Conservation (phyloP, 1,284 basidiomycete species). For the Cerrena zonata region DNA sequence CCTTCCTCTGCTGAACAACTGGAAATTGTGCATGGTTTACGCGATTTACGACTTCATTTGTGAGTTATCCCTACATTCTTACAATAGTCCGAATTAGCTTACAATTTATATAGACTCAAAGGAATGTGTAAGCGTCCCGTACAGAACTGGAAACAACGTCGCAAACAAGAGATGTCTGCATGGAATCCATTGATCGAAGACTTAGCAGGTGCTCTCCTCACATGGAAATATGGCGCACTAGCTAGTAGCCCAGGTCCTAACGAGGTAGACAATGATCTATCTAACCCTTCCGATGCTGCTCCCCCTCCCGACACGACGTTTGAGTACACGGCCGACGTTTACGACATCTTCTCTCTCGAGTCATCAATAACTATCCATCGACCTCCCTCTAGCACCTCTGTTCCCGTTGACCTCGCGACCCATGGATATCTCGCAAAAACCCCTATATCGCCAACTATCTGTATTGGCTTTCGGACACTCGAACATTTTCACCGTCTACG, state of each 20-base stretch:
- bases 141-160: neutral
- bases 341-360: conserved; percentile 5
- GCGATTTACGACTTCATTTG: no score
- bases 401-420: conserved; percentile 10
- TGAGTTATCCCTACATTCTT: no score
- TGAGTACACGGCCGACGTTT: conserved; percentile 7
- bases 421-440: conserved; percentile 10
- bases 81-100: no score
- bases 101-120: neutral
- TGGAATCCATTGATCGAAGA: neutral
- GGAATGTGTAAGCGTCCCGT: neutral
- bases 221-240: neutral
- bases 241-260: no score
- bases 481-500: conserved; percentile 23
- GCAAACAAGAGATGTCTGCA: neutral
- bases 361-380: conserved; percentile 1
- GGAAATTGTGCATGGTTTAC: no score
- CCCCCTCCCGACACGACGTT: no score
- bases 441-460: conserved; percentile 11
- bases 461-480: conserved; percentile 27
- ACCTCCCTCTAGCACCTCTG: conserved; percentile 4
- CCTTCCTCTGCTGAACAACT: no score
- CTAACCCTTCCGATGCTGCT: no score
- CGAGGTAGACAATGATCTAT: no score
- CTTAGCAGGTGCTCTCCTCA: neutral